Conservation (phyloP, 805 yeast species). For the Suhomyces pyralidae region DNA sequence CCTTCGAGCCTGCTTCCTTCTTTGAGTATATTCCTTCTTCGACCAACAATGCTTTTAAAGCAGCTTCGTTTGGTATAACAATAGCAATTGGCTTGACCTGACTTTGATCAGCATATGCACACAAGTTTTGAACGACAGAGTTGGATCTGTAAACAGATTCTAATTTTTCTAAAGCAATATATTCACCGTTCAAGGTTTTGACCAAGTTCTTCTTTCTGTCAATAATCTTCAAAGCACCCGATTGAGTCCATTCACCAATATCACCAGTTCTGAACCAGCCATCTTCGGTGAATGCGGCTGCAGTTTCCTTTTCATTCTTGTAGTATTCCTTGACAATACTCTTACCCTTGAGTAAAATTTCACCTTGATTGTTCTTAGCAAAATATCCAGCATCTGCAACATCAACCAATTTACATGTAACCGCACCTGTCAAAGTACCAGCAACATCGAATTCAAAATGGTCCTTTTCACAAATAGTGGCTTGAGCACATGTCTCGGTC, state of each 20-base stretch:
- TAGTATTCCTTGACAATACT: constrained; percentile 75
- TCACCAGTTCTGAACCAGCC: constrained; percentile 98
- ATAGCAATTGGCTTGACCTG: constrained; percentile 93
- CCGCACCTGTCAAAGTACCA: constrained; percentile 79
- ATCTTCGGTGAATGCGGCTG: constrained; percentile 67
- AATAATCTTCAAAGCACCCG: constrained; percentile 77
- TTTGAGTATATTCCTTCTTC: constrained; percentile 49
- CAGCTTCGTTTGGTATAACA: constrained; percentile 73
- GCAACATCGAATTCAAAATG: constrained; percentile 71
- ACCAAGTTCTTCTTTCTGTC: constrained; percentile 96
- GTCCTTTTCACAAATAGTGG: constrained; percentile 62
- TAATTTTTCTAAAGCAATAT: constrained; percentile 92
- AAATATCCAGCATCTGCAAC: constrained; percentile 88
- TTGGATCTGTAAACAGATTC: constrained; percentile 90
- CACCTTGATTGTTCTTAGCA: constrained; percentile 92
- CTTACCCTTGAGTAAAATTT: constrained; percentile 74
- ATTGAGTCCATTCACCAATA: constrained; percentile 86
- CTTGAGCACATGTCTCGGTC: constrained; percentile 93
- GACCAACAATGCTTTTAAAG: constrained; percentile 55
- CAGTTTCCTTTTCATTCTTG: constrained; percentile 79
- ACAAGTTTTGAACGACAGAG: constrained; percentile 70
- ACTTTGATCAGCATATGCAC: constrained; percentile 87
- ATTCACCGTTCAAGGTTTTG: constrained; percentile 95
- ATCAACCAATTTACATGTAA: constrained; percentile 86
- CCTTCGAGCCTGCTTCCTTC: constrained; percentile 42